Evolutionary conservation across 352 stramenopile species (phyloP).

Genomic region (Phytopythium mirpurense): DNA sequence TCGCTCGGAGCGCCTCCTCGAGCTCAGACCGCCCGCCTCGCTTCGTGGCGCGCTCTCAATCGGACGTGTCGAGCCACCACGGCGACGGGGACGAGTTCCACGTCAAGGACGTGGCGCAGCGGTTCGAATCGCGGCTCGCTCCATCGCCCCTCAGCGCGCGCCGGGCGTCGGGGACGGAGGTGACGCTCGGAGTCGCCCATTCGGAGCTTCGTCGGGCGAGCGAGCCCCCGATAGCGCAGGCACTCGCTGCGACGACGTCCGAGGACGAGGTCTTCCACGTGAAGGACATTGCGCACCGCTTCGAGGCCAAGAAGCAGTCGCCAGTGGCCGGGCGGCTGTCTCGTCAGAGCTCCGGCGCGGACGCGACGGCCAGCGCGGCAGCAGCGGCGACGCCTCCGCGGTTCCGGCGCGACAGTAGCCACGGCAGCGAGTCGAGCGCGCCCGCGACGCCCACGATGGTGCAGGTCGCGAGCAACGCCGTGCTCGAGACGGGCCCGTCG

Average conservation of each 20-base stretch:
- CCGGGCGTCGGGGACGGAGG: constrained; percentile 1
- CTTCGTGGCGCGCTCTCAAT: constrained; percentile 2
- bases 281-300: constrained; percentile 4
- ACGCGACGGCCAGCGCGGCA: background rate
- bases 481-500: constrained; percentile 1
- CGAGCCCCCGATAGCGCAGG: background rate
- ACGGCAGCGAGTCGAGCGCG: background rate
- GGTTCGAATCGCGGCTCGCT: constrained; percentile 2
- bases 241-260: background rate
- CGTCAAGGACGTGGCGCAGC: constrained; percentile 6
- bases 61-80: constrained; percentile 1
- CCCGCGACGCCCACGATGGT: constrained; percentile 12
- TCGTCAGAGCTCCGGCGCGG: constrained; percentile 2
- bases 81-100: constrained; percentile 4
- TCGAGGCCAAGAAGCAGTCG: background rate
- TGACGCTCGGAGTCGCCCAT: constrained; percentile 1
- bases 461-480: background rate
- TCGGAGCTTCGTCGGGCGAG: background rate
- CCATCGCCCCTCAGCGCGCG: background rate
- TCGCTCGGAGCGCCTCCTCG: background rate
- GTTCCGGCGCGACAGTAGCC: constrained; percentile 3
- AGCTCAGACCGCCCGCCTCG: constrained; percentile 7
- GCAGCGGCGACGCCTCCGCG: background rate
- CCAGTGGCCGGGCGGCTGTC: background rate
- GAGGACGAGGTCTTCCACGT: constrained; percentile 3